Evolutionary conservation across 257 asterid genomes (phyloP), one percentile per base, ranked within the genome.

Genomic region (Handroanthus guayacan): DNA sequence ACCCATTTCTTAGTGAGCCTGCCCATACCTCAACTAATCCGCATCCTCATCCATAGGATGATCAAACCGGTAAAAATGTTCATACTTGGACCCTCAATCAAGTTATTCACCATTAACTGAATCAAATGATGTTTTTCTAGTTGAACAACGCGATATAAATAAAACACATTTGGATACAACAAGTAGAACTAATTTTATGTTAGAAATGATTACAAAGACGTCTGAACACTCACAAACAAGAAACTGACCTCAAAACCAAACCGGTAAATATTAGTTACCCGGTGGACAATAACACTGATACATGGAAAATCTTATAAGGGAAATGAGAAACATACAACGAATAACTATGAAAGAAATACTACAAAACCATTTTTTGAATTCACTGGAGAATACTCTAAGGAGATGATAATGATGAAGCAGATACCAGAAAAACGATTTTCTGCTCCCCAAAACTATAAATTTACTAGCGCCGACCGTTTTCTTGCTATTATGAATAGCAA

Each of bases 321-420:
- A 76, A 56, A n/a, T 0, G 38, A 8, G n/a, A 37, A 75, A 62
- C 34, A 54, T 14, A 38, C 57, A 64, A 9, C 43, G 3, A 56
- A 61, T 17, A 60, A 17, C 69, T 51, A 67, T 6, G 67, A 76
- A 52, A 25, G 16, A 71, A 52, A 67, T 58, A 43, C 5, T 11
- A 77, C 39, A 69, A 77, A 34, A 45, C 64, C 14, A 16, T 20
- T 44, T n/a, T 20, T 44, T 65, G 5, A 39, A 39, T 63, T 54
- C 73, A 68, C 62, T 75, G 54, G 47, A 38, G 62, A 72, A 52
- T 62, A 78, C 51, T 72, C 25, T 37, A 9, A 72, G 78, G 58
- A 64, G 83, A 64, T 43, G 60, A 78, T 17, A 74, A 76, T 18
- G 38, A 75, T 16, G 69, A 72, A 74, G 85, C 90, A 89, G 89